Conservation (phyloP, 2,329 filamentous ascomycete species). For the Tolypocladium pustulatum region DNA sequence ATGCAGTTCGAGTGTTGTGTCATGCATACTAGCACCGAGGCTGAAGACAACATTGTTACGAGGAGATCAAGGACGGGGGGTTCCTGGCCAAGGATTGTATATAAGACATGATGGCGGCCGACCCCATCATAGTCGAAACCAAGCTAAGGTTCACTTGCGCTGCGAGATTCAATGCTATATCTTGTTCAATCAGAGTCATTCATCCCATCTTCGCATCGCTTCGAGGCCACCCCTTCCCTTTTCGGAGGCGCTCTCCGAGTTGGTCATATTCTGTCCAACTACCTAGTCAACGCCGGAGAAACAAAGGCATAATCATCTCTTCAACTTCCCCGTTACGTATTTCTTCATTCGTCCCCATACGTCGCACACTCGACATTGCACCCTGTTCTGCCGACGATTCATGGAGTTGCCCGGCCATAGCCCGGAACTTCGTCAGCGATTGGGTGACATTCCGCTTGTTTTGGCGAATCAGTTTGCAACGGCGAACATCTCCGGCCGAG, state of each 20-base stretch:
- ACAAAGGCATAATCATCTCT: not conserved
- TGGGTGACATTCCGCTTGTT: not conserved
- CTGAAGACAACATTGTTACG: not conserved
- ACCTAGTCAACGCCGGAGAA: not conserved
- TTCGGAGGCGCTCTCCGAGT: not conserved
- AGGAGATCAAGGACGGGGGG: not conserved
- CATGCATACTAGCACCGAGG: not conserved
- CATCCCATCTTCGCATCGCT: not conserved
- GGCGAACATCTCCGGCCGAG: not conserved
- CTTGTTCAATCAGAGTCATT: not conserved
- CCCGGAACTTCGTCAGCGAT: not conserved
- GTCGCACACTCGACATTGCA: not conserved
- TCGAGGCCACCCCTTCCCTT: not conserved
- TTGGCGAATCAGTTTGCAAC: not conserved
- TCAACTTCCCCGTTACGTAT: not conserved
- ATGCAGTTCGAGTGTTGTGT: not conserved
- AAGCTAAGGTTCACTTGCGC: not conserved
- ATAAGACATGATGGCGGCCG: not conserved
- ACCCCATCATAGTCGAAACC: not conserved
- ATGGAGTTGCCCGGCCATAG: not conserved
- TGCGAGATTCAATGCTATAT: not conserved
- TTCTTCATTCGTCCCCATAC: not conserved
- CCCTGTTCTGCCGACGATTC: not conserved
- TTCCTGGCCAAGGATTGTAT: not conserved
- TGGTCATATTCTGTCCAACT: not conserved